phyloP scores from a whole-genome alignment of 257 asterid species.

The Scutellaria minor region DNA sequence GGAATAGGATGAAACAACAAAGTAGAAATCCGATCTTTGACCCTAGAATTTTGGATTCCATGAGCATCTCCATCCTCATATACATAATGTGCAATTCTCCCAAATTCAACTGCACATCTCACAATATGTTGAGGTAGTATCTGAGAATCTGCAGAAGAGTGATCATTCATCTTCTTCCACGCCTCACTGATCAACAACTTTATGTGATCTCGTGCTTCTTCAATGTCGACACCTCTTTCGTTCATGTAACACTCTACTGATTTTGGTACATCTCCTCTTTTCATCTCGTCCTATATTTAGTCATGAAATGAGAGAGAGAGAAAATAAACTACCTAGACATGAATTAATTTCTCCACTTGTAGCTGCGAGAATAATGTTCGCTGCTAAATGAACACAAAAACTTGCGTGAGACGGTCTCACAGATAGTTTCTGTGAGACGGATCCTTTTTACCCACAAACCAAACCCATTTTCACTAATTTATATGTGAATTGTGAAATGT shows the following conservation, averaged over 20 bases:
- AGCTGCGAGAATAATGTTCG: too few relatives aligned
- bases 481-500: too few relatives aligned
- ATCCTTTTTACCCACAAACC: too few relatives aligned
- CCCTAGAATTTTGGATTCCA: constrained; percentile 36
- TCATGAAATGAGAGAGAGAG: background rate
- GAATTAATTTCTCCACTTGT: too few relatives aligned
- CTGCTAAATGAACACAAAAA: too few relatives aligned
- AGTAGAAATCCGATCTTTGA: constrained; percentile 25
- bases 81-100: constrained; percentile 52
- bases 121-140: constrained; percentile 34
- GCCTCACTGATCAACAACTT: constrained; percentile 30
- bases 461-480: too few relatives aligned
- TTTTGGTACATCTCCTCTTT: constrained; percentile 42
- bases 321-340: too few relatives aligned
- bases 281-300: constrained; percentile 31
- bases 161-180: constrained; percentile 53
- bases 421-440: too few relatives aligned
- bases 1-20: constrained; percentile 44
- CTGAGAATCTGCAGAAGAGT: background rate
- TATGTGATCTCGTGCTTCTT: constrained; percentile 30
- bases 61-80: constrained; percentile 63
- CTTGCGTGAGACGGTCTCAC: too few relatives aligned
- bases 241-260: constrained; percentile 54
- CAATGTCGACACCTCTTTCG: constrained; percentile 35
- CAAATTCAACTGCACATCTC: constrained; percentile 44